Evolutionary conservation across 2,329 filamentous ascomycete species (phyloP), one percentile per base, ranked within the genome.

Genomic region (Chaetomiaceae sp.): DNA sequence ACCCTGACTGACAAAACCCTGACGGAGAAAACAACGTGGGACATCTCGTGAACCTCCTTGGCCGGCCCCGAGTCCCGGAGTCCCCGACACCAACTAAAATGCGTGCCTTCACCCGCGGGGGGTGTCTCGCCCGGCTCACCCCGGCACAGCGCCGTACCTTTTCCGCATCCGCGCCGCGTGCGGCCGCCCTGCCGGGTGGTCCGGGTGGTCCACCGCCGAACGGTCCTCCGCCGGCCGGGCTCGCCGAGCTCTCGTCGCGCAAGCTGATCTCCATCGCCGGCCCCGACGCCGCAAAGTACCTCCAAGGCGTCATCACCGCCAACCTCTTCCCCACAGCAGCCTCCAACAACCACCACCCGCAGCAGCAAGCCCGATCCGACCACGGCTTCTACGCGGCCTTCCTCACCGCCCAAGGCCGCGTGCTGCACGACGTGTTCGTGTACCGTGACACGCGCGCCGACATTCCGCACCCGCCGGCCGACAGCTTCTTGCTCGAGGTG

Each of bases 371-470:
- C 38, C 48, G 63, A 37, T 10, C 44, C 9, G 47, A 40, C 43
- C n/a, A 72, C 0, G 85, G 82, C 4, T 83, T 86, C 66, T 97
- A 95, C 69, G 78, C 86, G 6, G 89, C 84, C 0, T 96, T 99
- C 63, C 75, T 99, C 37, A 95, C 87, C 59, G 89, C 92, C 7
- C 81, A 82, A 54, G 93, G 93, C 37, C 81, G 91, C 51, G 79
- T 99, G 9, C 73, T 96, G 38, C 81, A 92, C 71, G 93, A 99
- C 70, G 86, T 90, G 46, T 95, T 97, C 68, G 76, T 99, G 42
- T 96, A 96, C 73, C 85, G 83, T 0, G 71, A 80, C 53, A 41
- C 58, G 20, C 41, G 43, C 58, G 6, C 25, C 25, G 47, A 34
- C n/a, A 8, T n/a, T n/a, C 25, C 25, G 25, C 56, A 35, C 27